Base-by-base conservation (phyloP, 1,284 basidiomycete genomes). In the Mycosarcoma mackinlayi region DNA sequence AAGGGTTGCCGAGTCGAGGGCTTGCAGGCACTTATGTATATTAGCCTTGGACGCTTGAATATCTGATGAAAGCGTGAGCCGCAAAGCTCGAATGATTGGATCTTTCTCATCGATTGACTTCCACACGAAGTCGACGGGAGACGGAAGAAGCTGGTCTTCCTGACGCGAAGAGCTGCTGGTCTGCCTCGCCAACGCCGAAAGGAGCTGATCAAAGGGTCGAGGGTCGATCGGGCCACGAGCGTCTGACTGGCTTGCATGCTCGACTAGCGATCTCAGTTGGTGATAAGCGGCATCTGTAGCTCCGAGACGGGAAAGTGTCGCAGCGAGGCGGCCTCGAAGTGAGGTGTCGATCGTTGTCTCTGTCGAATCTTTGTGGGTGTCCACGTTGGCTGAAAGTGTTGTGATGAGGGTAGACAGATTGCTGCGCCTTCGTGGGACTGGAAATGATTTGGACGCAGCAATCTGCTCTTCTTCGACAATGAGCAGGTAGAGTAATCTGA, bases 121-220 rank as follows among this genome's bases (percentile, higher is more conserved):
- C 3, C 35, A 34, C 13, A 30, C 9, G 4, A 27, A 18, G 23
- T 66, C 68, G 37, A 66, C 19, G n/a, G 68, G 68, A 24, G 68
- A 71, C 11, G 68, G 58, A 6, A 71, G 52, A 28, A 31, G 42
- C 8, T 49, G 31, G 33, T 45, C 5, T 27, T 21, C 16, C 11
- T 21, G 38, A 6, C 6, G 9, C 9, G 25, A 30, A n/a, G 18
- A 35, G 16, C 8, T 30, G 16, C 2, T 25, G 21, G 30, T 11
- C n/a, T 69, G 38, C n/a, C 41, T 61, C 23, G 61, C 57, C 14
- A 70, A 30, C 6, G 56, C 61, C 11, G 46, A 48, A 6, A 70
- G 42, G n/a, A 70, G 67, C 38, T 60, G 56, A 10, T 70, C 67
- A 24, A 70, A 70, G 40, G 67, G 67, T 9, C 67, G 48, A 3